Evolutionary conservation across 169 alveolate genomes (phyloP), one percentile per base, ranked within the genome.

Genomic region (Plasmodium fragile): DNA sequence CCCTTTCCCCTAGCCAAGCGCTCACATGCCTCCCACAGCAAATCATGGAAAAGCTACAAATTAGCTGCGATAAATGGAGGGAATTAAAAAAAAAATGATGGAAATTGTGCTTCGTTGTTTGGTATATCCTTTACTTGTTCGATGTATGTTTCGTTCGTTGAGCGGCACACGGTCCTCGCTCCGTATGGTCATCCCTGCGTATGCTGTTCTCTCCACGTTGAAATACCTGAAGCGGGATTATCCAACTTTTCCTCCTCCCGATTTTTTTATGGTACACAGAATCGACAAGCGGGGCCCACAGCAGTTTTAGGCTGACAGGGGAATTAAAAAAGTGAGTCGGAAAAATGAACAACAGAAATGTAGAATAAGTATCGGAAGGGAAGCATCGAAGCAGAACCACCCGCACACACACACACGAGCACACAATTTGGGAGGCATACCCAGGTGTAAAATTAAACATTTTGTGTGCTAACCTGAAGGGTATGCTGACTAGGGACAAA

Each of bases 221-320:
- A 1, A 78, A n/a, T 10, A 96, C 79, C 95, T 97, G 98, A 16
- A 97, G 82, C 4, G 99, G 99, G 25, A 98, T 85, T 39, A 98
- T 97, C 99, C 99, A 98, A 22, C 99, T 95, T 92, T 98, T 98
- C 59, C 99, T 93, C 55, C 98, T 96, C 34, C 99, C 99, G 73
- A 97, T 41, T 11, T 82, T 81, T 81, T 90, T 93, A 34, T 84
- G 52, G 94, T 97, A 98, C 71, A 96, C 95, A 7, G 97, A 53
- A 83, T 98, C 99, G 43, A 98, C 98, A 41, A 98, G 78, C 7
- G 99, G 99, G 6, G 99, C 99, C 99, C 99, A 98, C 65, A 98
- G 93, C 72, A 98, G 95, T 95, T 98, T 98, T 72, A 98, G 39
- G 43, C 98, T 96, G 94, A 89, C 97, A 39, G 71, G n/a, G 34